Conservation (phyloP, 331 rosid genomes). For the Phaseolus coccineus region DNA sequence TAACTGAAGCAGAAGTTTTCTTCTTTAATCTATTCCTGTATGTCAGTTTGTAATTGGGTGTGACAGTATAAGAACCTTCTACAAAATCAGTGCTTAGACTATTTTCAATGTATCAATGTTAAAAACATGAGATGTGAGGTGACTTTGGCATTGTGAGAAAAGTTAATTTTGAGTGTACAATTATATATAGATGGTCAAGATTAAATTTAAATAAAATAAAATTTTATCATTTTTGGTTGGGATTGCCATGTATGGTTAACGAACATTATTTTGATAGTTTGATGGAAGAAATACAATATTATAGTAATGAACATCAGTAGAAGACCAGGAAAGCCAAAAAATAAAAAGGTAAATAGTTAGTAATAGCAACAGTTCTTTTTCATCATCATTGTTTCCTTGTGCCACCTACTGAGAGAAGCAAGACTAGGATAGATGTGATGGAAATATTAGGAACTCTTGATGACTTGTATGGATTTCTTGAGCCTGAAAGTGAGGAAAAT, state of each 20-base stretch:
- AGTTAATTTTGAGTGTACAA: not conserved
- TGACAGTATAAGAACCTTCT: too few species aligned
- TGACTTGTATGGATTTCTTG: constrained; percentile 9
- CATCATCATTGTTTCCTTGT: not conserved
- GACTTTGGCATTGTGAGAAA: not conserved
- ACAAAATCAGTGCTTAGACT: not conserved
- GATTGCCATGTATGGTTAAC: constrained; percentile 1
- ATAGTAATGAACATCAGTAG: constrained; percentile 1
- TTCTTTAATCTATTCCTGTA: too few species aligned
- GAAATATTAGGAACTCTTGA: constrained; percentile 16
- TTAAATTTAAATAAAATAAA: not conserved
- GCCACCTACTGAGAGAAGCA: not conserved
- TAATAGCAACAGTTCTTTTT: not conserved
- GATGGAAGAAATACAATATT: not conserved
- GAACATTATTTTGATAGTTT: not conserved
- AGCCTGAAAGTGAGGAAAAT: not conserved
- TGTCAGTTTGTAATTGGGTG: too few species aligned
- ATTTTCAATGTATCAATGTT: not conserved
- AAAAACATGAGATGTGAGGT: not conserved
- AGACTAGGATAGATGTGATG: constrained; percentile 14
- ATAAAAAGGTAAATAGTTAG: not conserved
- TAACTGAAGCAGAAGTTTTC: too few species aligned
- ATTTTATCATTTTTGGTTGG: not conserved
- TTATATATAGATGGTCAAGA: not conserved
- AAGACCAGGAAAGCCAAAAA: constrained; percentile 9